phyloP scores from a whole-genome alignment of 2,329 filamentous ascomycete genomes.

The Pseudonectria buxi region DNA sequence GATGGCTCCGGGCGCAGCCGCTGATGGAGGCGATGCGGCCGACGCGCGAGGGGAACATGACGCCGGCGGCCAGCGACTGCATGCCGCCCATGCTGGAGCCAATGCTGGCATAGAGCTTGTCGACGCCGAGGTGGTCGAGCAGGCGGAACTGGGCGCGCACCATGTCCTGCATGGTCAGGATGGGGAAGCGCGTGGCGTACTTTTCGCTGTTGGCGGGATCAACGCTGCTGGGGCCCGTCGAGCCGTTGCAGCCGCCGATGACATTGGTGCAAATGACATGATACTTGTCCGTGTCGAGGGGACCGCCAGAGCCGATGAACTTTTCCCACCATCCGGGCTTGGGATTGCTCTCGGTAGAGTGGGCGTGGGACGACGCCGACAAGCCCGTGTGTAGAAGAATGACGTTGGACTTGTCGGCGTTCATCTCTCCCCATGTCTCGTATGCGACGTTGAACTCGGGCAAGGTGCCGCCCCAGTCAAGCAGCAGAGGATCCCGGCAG shows the following conservation, averaged over 20 bases:
- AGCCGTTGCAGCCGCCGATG: conserved; percentile 91
- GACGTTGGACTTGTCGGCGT: conserved; percentile 74
- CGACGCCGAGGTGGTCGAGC: conserved; percentile 69
- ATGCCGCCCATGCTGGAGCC: conserved; percentile 98
- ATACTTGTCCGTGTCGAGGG: conserved; percentile 86
- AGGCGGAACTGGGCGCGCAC: conserved; percentile 90
- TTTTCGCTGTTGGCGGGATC: conserved; percentile 82
- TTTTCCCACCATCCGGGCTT: conserved; percentile 98
- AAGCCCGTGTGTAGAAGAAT: conserved; percentile 91
- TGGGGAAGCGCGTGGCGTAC: conserved; percentile 92
- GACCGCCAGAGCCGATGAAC: conserved; percentile 83
- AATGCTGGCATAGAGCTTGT: conserved; percentile 81
- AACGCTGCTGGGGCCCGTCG: conserved; percentile 80
- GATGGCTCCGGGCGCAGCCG: conserved; percentile 88
- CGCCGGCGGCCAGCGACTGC: conserved; percentile 85
- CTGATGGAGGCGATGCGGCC: conserved; percentile 81
- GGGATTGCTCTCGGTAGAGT: conserved; percentile 79
- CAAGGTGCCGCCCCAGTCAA: conserved; percentile 94
- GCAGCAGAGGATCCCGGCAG: conserved; percentile 64
- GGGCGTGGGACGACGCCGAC: conserved; percentile 94
- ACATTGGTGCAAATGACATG: conserved; percentile 96
- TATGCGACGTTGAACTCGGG: conserved; percentile 86
- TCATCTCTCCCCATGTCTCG: conserved; percentile 83
- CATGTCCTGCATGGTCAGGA: conserved; percentile 96
- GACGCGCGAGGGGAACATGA: conserved; percentile 75